Evolutionary conservation across 345 rosid genomes (phyloP).

Genomic region (Camelina sativa): DNA sequence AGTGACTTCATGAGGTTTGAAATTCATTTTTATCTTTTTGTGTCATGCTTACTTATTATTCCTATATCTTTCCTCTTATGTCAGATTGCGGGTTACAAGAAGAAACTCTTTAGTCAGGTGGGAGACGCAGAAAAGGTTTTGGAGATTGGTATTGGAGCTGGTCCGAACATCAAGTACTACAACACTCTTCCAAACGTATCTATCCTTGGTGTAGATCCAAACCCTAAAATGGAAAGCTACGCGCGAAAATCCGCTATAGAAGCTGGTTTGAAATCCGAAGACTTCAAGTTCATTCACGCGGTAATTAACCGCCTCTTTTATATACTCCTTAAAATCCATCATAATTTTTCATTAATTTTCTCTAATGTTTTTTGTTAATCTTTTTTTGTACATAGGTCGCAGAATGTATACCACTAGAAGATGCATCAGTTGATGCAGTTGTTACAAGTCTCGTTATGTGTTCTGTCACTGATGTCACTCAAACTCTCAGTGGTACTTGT

Average conservation of each 20-base stretch:
- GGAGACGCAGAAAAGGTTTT: not conserved
- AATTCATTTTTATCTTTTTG: not conserved
- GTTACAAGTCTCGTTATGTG: slow-evolving; percentile 64
- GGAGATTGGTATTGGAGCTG: slow-evolving; percentile 54
- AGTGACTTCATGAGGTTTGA: not conserved
- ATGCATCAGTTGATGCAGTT: slow-evolving; percentile 82
- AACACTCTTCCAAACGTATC: slow-evolving; percentile 47
- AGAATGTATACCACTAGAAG: slow-evolving; percentile 70
- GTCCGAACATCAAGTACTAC: slow-evolving; percentile 74
- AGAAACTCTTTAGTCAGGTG: not conserved
- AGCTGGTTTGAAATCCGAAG: slow-evolving; percentile 58
- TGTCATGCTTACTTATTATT: not conserved
- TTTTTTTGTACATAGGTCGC: slow-evolving; percentile 51
- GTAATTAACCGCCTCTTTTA: slow-evolving; percentile 36
- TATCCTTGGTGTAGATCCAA: slow-evolving; percentile 73
- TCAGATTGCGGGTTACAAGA: slow-evolving; percentile 1
- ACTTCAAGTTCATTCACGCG: slow-evolving; percentile 64
- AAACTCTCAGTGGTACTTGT: slow-evolving; percentile 60
- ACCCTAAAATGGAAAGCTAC: slow-evolving; percentile 66
- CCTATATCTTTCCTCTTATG: not conserved
- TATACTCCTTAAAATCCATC: not conserved
- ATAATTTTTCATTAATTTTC: too few species aligned
- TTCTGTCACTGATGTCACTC: slow-evolving; percentile 65
- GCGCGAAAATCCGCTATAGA: slow-evolving; percentile 59
- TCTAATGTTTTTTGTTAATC: not conserved